Evolutionary conservation across 208 protist genomes (phyloP).

Genomic region (Leptomonas pyrrhocoris): DNA sequence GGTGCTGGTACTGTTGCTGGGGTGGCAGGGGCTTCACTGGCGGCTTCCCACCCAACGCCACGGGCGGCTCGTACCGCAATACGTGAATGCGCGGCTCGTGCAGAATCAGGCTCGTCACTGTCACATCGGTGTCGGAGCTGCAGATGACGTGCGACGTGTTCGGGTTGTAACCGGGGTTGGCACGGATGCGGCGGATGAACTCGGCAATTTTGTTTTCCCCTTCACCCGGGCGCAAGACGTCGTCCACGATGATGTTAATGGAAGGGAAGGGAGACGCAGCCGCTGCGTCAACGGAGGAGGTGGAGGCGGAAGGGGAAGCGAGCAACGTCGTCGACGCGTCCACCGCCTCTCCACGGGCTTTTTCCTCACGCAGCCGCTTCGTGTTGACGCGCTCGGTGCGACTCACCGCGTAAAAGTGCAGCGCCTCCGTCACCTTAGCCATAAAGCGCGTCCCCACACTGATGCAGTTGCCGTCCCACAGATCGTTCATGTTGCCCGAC

Average conservation of each 20-base stretch:
- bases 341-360: not conserved
- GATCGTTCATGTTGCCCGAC: slow-evolving; percentile 33
- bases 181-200: slow-evolving; percentile 76
- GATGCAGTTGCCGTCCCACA: slow-evolving; percentile 89
- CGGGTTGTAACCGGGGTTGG: slow-evolving; percentile 94
- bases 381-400: slow-evolving; percentile 86
- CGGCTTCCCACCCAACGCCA: slow-evolving; percentile 41
- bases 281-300: not conserved
- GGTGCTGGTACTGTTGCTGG: slow-evolving; percentile 9
- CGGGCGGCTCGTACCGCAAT: slow-evolving; percentile 95
- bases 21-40: slow-evolving; percentile 16
- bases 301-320: not conserved
- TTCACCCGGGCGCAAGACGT: slow-evolving; percentile 96
- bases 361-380: slow-evolving; percentile 62
- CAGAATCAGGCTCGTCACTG: slow-evolving; percentile 95
- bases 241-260: slow-evolving; percentile 94
- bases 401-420: slow-evolving; percentile 82
- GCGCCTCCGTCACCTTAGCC: slow-evolving; percentile 69
- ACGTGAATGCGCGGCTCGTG: slow-evolving; percentile 98
- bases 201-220: slow-evolving; percentile 94
- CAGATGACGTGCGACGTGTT: slow-evolving; percentile 98
- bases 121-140: slow-evolving; percentile 99
- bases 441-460: slow-evolving; percentile 88
- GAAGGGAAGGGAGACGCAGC: slow-evolving; percentile 25
- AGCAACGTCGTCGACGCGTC: not conserved